A percentile compares a stretch with the other conserved stretches of the same genome.
Evolutionary conservation across 306 rosid genomes (phyloP).

Genomic region (Lablab purpureus): DNA sequence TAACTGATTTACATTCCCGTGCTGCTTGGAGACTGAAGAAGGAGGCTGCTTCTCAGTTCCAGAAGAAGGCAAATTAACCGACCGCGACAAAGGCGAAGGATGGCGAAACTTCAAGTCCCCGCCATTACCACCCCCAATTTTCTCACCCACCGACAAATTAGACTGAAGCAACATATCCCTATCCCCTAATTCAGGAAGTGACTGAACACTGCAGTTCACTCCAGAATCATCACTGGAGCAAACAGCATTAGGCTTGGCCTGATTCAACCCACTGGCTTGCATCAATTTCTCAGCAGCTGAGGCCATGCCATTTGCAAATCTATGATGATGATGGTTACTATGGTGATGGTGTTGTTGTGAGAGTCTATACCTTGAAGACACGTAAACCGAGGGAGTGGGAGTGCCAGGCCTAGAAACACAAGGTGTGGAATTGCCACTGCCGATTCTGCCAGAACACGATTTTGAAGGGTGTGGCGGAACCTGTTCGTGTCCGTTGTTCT

Average conservation of each 20-base stretch:
- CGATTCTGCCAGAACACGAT: constrained; percentile 54
- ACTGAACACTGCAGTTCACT: constrained; percentile 52
- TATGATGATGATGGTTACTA: not conserved
- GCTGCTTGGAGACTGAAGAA: constrained; percentile 48
- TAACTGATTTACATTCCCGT: constrained; percentile 29
- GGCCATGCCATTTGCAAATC: constrained; percentile 43
- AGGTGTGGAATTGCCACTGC: constrained; percentile 47
- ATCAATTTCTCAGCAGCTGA: constrained; percentile 72
- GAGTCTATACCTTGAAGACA: constrained; percentile 66
- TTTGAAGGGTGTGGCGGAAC: constrained; percentile 48
- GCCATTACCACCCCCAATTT: constrained; percentile 46
- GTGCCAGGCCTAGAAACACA: constrained; percentile 68
- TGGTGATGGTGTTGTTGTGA: constrained; percentile 46
- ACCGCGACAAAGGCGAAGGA: constrained; percentile 60
- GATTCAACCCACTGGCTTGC: constrained; percentile 62
- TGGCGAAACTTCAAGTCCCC: constrained; percentile 53
- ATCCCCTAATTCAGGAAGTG: constrained; percentile 70
- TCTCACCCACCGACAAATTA: constrained; percentile 56
- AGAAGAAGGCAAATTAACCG: constrained; percentile 50
- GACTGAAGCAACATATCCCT: constrained; percentile 50
- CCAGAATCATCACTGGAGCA: constrained; percentile 47
- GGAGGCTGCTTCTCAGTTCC: constrained; percentile 50
- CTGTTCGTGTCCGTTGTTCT: constrained; percentile 57
- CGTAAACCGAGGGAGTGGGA: constrained; percentile 61
- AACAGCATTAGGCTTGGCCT: constrained; percentile 37